These are phyloP conservation scores for Metarhizium sp. DNA, from an alignment of 2,329 filamentous ascomycete genomes.

Conservation along the genomic window DNA sequence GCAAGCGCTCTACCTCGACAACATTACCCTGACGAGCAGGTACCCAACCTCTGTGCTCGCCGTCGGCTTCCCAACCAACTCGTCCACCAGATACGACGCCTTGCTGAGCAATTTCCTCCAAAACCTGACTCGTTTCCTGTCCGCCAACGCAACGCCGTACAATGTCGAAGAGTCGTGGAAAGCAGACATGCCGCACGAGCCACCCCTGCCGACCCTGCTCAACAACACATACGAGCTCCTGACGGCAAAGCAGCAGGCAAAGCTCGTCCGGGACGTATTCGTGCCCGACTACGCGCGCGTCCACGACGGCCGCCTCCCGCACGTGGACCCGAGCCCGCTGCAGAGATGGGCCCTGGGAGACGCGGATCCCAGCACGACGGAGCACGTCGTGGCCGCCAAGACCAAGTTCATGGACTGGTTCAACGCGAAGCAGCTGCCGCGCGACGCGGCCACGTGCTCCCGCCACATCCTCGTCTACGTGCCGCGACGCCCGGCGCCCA, in stretches of 20 bases:
- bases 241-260: constrained; percentile 25
- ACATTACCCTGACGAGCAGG: constrained; percentile 20
- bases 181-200: neutral
- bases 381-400: constrained; percentile 38
- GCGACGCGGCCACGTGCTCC: constrained; percentile 29
- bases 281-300: constrained; percentile 22
- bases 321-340: constrained; percentile 25
- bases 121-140: neutral
- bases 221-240: constrained; percentile 25
- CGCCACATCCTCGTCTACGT: constrained; percentile 39
- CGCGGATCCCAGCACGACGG: constrained; percentile 14
- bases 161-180: constrained; percentile 1
- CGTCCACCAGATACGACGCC: constrained; percentile 6
- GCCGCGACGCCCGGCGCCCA: constrained; percentile 15
- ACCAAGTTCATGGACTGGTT: constrained; percentile 38
- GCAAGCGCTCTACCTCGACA: constrained; percentile 19
- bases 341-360: constrained; percentile 26
- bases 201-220: constrained; percentile 15
- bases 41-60: constrained; percentile 23
- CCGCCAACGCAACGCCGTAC: neutral
- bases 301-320: constrained; percentile 23
- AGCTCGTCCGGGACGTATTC: constrained; percentile 25
- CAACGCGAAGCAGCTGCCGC: constrained; percentile 30
- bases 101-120: neutral
- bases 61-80: constrained; percentile 15